Conservation (phyloP, 2,329 filamentous ascomycete genomes). For the Trichoderma harzianum region DNA sequence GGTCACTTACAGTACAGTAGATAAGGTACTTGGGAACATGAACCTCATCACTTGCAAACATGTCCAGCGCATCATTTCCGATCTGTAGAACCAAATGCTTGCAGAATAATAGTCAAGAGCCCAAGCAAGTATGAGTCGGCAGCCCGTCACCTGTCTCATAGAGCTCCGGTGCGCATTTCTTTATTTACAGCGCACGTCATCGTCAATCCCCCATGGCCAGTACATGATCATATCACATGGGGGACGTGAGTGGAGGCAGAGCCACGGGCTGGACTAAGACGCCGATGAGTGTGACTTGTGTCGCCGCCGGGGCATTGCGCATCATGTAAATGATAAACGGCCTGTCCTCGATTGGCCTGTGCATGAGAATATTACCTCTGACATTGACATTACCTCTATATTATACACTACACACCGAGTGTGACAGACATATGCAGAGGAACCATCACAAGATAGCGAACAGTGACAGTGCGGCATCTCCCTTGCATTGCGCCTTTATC, state of each 20-base stretch:
- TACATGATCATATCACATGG: constrained; percentile 15
- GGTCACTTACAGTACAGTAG: background rate
- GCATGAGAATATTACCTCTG: background rate
- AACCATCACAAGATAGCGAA: constrained; percentile 2
- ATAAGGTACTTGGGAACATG: background rate
- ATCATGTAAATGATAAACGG: background rate
- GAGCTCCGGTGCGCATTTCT: background rate
- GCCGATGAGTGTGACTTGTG: constrained; percentile 11
- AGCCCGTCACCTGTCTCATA: background rate
- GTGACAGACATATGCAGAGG: background rate
- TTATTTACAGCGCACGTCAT: background rate
- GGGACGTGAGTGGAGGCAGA: constrained; percentile 1
- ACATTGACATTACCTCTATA: background rate
- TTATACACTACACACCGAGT: background rate
- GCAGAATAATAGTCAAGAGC: background rate
- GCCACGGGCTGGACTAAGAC: background rate
- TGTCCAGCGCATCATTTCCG: background rate
- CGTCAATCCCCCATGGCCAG: background rate
- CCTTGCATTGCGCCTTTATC: constrained; percentile 9
- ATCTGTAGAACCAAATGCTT: background rate
- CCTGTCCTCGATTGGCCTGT: background rate
- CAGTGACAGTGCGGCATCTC: background rate
- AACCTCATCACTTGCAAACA: background rate
- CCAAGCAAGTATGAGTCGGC: background rate
- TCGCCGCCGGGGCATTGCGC: background rate